Percentiles rank a stretch among this genome's conserved stretches.
These are phyloP conservation scores for Annona cherimola DNA, from an alignment of 164 flowering plant species.

Conservation along the genomic window DNA sequence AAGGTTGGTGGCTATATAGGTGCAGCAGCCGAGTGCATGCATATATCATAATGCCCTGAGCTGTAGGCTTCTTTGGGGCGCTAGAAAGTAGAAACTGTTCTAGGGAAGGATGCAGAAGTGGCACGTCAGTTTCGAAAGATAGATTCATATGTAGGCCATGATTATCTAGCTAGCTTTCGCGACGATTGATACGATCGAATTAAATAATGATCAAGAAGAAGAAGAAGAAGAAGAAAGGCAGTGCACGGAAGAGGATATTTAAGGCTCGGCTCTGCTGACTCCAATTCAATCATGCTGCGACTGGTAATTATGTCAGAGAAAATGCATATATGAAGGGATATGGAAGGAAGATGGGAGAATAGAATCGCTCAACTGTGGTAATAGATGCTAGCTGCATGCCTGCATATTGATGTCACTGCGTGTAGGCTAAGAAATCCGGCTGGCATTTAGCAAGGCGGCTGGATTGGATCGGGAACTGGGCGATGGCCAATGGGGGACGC, in stretches of 20 bases:
- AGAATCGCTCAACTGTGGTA: too few relatives aligned
- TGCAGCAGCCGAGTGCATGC: background rate
- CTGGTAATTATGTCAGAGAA: background rate
- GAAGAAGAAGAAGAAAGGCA: background rate
- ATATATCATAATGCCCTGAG: background rate
- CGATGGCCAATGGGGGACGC: too few relatives aligned
- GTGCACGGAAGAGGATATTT: background rate
- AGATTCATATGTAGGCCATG: background rate
- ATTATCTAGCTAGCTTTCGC: background rate
- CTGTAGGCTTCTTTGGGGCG: background rate
- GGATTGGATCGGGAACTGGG: too few relatives aligned
- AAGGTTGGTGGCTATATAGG: background rate
- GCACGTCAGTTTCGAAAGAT: background rate
- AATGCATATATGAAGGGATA: background rate
- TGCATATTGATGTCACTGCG: too few relatives aligned
- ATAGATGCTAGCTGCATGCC: too few relatives aligned
- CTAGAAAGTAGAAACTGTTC: background rate
- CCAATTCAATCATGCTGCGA: background rate
- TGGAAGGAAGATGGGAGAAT: background rate
- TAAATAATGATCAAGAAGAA: too few relatives aligned
- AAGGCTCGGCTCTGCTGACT: background rate
- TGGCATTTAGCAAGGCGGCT: too few relatives aligned
- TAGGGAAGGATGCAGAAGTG: background rate
- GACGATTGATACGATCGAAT: too few relatives aligned
- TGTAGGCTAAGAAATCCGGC: too few relatives aligned